Evolutionary conservation across 2,329 filamentous ascomycete species (phyloP), one percentile per base, ranked within the genome.

Genomic region (Metarhizium guizhouense): DNA sequence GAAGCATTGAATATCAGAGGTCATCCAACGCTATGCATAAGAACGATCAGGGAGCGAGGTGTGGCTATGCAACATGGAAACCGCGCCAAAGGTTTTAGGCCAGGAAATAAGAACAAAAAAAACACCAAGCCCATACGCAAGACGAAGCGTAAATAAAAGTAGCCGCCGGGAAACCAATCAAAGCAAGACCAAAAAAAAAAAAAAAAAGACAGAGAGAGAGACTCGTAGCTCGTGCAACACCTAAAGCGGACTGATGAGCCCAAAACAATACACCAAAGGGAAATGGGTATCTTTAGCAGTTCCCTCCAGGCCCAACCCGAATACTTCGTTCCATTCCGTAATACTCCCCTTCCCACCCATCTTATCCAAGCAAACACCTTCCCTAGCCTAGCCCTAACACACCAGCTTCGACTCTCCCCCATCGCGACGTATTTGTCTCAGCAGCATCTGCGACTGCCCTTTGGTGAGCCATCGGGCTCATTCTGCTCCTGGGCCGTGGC

Each of bases 371-470:
- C 11, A 34, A 1, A 34, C 1, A 48, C 3, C 0, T 16, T 16
- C 20, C 25, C 25, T 25, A 25, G 16, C 45, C 20, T 48, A 1
- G n/a, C 20, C 14, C 6, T 20, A 45, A 2, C 7, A 45, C 13
- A 3, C 6, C 42, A 2, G 42, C 18, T 20, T 45, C 42, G 16
- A 45, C n/a, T 45, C 2, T 45, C 42, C 14, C 25, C 6, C n/a
- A 20, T 0, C 11, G 25, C 25, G 50, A 30, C 6, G 36, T 25
- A 18, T 40, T 50, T 34, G 32, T n/a, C 38, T 63, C 52, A 71
- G 56, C 70, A 72, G 51, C 70, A 70, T 47, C 59, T 63, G 32
- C 63, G 64, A 14, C 61, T 59, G 20, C 60, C 59, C 48, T 67
- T 68, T 40, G 55, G 57, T 10, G 57, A 52, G 6, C 57, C 55